These are phyloP conservation scores for Rubia yunnanensis DNA, from an alignment of 257 asterid genomes.

Conservation along the genomic window DNA sequence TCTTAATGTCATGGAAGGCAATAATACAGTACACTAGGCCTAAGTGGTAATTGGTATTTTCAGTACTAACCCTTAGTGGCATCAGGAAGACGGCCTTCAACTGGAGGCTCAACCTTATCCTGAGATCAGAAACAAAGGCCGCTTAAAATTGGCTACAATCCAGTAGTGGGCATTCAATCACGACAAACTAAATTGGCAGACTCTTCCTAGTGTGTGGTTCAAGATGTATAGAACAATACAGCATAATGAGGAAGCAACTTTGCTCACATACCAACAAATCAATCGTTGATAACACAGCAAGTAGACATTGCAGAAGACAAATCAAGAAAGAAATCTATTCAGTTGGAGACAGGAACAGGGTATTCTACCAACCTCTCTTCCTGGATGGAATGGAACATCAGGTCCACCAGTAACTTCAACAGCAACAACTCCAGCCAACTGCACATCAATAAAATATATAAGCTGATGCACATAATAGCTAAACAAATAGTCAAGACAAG, in stretches of 20 bases:
- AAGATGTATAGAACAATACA: too few relatives aligned
- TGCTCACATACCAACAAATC: too few relatives aligned
- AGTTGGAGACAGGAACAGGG: not conserved
- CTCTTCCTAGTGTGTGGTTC: too few relatives aligned
- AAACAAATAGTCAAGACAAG: not conserved
- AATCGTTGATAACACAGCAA: too few relatives aligned
- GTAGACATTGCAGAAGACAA: not conserved
- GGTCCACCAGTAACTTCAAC: conserved; percentile 97
- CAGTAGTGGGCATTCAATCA: not conserved
- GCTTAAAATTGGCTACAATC: not conserved
- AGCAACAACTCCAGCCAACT: conserved; percentile 93
- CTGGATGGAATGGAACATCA: conserved; percentile 81
- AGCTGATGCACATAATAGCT: not conserved
- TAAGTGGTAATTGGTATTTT: not conserved
- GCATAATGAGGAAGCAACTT: too few relatives aligned
- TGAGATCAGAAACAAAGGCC: conserved; percentile 15
- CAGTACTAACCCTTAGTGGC: conserved; percentile 66
- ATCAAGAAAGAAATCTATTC: not conserved
- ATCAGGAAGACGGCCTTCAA: conserved; percentile 83
- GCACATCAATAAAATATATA: not conserved
- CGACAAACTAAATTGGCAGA: too few relatives aligned
- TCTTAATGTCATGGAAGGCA: not conserved
- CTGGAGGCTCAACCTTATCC: conserved; percentile 68
- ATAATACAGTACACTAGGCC: not conserved
- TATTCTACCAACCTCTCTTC: conserved; percentile 48